These are phyloP conservation scores for Jimgerdemannia lactiflua DNA, from an alignment of 192 early-diverging fungal genomes.

Conservation along the genomic window DNA sequence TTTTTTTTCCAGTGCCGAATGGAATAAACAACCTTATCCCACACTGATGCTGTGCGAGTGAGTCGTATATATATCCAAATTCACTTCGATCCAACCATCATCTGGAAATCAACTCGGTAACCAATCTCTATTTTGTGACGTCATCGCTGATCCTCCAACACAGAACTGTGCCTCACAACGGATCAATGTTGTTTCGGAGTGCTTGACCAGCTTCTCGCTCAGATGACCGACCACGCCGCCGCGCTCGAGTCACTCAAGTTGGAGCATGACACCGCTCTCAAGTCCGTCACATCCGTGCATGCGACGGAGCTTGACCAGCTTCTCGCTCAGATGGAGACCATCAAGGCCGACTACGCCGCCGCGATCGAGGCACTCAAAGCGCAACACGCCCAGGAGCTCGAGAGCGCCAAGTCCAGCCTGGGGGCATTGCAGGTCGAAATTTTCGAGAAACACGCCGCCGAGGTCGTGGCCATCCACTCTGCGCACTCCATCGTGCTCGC, in stretches of 20 bases:
- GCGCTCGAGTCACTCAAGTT: conserved; percentile 16
- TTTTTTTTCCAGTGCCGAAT: too few relatives aligned
- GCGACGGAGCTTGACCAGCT: conserved; percentile 26
- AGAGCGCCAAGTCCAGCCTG: conserved; percentile 12
- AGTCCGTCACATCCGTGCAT: conserved; percentile 12
- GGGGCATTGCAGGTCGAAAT: conserved; percentile 22
- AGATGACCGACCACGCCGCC: too few relatives aligned
- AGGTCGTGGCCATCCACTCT: conserved; percentile 9
- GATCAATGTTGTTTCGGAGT: too few relatives aligned
- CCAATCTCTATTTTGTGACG: too few relatives aligned
- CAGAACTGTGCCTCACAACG: too few relatives aligned
- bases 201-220: too few relatives aligned
- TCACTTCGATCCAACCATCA: too few relatives aligned
- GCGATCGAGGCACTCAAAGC: conserved; percentile 24
- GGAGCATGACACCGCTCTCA: conserved; percentile 17
- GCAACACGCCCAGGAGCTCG: conserved; percentile 22
- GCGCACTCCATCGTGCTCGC: conserved; percentile 14
- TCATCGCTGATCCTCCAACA: too few relatives aligned
- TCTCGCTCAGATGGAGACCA: conserved; percentile 4
- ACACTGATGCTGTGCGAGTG: too few relatives aligned
- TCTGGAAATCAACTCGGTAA: too few relatives aligned
- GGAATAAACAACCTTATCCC: too few relatives aligned
- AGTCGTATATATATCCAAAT: too few relatives aligned
- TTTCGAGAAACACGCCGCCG: conserved; percentile 24
- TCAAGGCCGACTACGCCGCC: conserved; percentile 25